Evolutionary conservation across 805 yeast genomes (phyloP), one percentile per base, ranked within the genome.

Genomic region (Yarrowia sp.): DNA sequence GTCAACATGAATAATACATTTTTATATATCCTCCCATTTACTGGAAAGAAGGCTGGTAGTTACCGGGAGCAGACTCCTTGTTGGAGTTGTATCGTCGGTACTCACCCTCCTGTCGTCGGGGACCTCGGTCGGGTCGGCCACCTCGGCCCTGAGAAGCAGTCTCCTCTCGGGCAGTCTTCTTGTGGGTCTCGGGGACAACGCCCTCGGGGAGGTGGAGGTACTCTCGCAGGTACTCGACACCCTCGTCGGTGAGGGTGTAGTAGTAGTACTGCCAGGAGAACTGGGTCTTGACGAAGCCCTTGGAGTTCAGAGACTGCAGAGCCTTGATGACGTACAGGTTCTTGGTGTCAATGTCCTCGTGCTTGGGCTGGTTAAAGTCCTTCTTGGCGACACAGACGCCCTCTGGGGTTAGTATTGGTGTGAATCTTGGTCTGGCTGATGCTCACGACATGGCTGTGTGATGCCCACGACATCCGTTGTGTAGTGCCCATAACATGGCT

Each of bases 201-300:
- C 91, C 96, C 81, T 89, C 96, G 83, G 99, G 99, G 76, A 94
- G 86, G 87, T 92, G 91, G 81, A 94, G 88, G 90, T 91, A 94
- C 79, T 90, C 91, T 84, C 97, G 89, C 78, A 94, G 88, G 88
- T 84, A 94, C 78, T 91, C 97, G 71, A 94, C 93, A 87, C 99
- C 99, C 82, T 90, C 97, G 78, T 94, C 98, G 78, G 98, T 94
- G 79, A 94, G 88, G 85, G 99, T 90, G 96, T 94, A 94, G 96
- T 94, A 94, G 85, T 94, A 94, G 87, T 90, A 90, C 87, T 92
- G 97, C 99, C 99, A 94, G 77, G 98, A 93, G 88, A 93, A 94
- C 84, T 91, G 98, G 75, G 99, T 94, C 90, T 93, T 91, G 81
- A 94, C 98, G 87, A 77, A 94, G 80, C 99, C 99, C 82, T 88